Base-by-base conservation (phyloP, 2,329 filamentous ascomycete species). In the Verticillium isaacii region DNA sequence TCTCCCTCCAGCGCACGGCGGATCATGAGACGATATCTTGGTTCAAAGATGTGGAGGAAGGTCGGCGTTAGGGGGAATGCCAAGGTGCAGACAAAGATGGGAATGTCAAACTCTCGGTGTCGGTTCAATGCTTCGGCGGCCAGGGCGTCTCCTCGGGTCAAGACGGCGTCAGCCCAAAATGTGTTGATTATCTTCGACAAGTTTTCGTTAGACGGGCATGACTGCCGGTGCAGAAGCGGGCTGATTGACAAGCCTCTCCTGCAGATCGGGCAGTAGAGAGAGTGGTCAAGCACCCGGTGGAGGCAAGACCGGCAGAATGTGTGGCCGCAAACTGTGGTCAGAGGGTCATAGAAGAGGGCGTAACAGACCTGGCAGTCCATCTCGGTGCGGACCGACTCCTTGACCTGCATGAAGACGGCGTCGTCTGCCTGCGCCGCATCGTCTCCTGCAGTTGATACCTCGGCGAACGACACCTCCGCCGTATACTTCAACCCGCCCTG, bases 301-400 rank as follows among this genome's bases (percentile, higher is more conserved):
- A 97, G 80, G 72, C 93, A 97, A 63, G 85, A 84, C 23, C 90
- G 87, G 73, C 93, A 97, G 69, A 95, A 94, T 0, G 92, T 97
- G 73, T 97, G 93, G 1, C 93, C 93, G 69, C 93, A 97, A 1
- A 85, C 82, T 0, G 92, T 96, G 0, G 93, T 97, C 59, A 93
- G 79, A 0, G 93, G 92, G 64, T 96, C 90, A 63, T 92, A 78
- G 72, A 94, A 90, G 25, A 96, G 75, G 50, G 87, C 85, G 73
- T 94, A 96, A 75, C 93, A 97, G 62, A 97, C 87, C 68, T 95
- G 91, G 67, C 93, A 97, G 69, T 97, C 92, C 70, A 96, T 79
- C 71, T 96, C 92, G 17, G 81, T 79, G 63, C 88, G 85, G 3
- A 86, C 80, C 1, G 80, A 78, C 32, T 89, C 83, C 67, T 86